Evolutionary conservation across 306 rosid species (phyloP).

Genomic region (Inga oerstediana): DNA sequence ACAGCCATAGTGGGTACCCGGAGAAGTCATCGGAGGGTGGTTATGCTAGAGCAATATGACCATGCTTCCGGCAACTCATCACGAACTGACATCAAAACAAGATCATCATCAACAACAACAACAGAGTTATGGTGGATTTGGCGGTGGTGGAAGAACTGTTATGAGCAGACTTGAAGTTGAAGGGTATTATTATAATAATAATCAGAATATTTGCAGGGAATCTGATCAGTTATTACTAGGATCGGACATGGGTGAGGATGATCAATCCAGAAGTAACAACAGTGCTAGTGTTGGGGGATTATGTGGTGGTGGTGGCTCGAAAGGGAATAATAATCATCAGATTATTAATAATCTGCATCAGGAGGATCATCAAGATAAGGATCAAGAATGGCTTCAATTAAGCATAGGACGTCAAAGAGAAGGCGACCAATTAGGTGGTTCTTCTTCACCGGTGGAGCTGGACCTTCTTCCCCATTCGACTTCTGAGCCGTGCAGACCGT

Average conservation of each 20-base stretch:
- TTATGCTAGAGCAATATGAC: conserved; percentile 1
- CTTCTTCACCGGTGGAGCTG: conserved; percentile 53
- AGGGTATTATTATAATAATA: conserved; percentile 3
- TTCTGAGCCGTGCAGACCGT: neutral
- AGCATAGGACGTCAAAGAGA: conserved; percentile 56
- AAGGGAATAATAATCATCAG: neutral
- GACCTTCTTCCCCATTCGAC: conserved; percentile 53
- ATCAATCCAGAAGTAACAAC: conserved; percentile 47
- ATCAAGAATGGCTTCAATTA: conserved; percentile 76
- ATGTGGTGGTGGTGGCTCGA: neutral
- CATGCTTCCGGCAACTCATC: conserved; percentile 8
- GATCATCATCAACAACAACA: neutral
- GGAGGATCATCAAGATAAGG: neutral
- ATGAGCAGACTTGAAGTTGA: conserved; percentile 53
- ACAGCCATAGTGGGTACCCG: neutral
- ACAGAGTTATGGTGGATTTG: neutral
- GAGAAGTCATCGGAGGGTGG: neutral
- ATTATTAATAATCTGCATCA: neutral
- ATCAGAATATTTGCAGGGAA: neutral
- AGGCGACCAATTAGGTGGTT: neutral
- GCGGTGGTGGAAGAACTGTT: conserved; percentile 27
- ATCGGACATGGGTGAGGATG: conserved; percentile 83
- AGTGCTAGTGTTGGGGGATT: neutral
- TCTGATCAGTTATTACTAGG: conserved; percentile 50
- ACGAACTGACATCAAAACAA: conserved; percentile 5